Conservation (phyloP, 1,139 yeast genomes). For the Zygoascus hellenicus region DNA sequence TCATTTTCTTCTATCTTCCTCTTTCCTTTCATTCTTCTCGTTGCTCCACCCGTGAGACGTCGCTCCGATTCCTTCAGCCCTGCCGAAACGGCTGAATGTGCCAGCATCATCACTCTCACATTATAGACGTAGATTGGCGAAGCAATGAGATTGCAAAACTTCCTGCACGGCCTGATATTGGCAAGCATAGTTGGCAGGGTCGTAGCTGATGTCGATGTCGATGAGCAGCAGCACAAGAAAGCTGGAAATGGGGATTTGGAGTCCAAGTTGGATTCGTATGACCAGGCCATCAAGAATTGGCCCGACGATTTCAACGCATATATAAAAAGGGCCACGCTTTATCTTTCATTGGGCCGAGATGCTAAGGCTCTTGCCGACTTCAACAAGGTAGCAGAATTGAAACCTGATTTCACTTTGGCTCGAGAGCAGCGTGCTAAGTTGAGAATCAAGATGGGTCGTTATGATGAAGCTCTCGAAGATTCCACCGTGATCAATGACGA, state of each 20-base stretch:
- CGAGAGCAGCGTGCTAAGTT: constrained; percentile 32
- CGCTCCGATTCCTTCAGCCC: no score
- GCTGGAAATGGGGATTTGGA: constrained; percentile 22
- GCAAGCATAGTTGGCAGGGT: constrained; percentile 43
- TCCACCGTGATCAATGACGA: constrained; percentile 9
- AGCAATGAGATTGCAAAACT: no score
- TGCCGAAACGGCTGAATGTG: background rate
- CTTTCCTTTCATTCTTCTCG: no score
- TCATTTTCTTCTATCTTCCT: no score
- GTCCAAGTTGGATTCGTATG: constrained; percentile 55
- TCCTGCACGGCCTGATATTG: background rate
- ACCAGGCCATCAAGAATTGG: constrained; percentile 28
- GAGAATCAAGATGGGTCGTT: constrained; percentile 31
- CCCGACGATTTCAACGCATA: constrained; percentile 32
- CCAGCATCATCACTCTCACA: constrained; percentile 1
- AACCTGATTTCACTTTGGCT: constrained; percentile 35
- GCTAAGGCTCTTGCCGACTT: constrained; percentile 36
- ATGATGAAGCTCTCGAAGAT: constrained; percentile 10
- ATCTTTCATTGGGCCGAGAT: constrained; percentile 34
- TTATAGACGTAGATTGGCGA: no score
- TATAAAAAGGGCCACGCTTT: constrained; percentile 37
- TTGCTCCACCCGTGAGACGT: no score
- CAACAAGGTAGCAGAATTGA: constrained; percentile 29
- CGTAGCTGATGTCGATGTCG: constrained; percentile 38
- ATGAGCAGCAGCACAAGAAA: background rate